Base-by-base conservation (phyloP, 2,329 filamentous ascomycete genomes). In the Aciculosporium take region DNA sequence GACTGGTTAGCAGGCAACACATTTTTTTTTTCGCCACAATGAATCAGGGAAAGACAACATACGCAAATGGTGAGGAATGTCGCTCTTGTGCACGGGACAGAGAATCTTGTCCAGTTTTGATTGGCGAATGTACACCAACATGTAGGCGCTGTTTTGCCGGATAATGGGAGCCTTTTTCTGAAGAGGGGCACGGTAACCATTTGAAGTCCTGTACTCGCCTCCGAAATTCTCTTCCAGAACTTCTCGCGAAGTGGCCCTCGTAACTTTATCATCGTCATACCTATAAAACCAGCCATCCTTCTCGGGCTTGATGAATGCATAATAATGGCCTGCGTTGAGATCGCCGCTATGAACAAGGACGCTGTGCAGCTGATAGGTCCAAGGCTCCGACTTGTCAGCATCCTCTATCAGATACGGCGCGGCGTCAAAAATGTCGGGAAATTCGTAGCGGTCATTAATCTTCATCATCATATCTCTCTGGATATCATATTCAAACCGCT, bases 381-480 rank as follows among this genome's bases (percentile, higher is more conserved):
- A 96, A 1, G 88, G 69, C 56, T 96, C 87, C 1, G 86, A 91
- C 57, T 70, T 83, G 58, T 95, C 88, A 21, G 86, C 85, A 46
- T 85, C 80, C 20, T 86, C 80, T 10, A 86, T 82, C 17, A 98
- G 75, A 57, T 91, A 98, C 0, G 87, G 87, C 0, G 84, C 70
- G 6, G 88, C 85, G 56, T 94, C 84, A 53, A 87, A 86, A 43
- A 75, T 65, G 45, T 93, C 84, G 1, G 85, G 86, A 50, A 91
- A 94, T 54, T 93, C 86, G 64, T 91, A 89, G 43, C 85, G 79
- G 53, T 93, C 86, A 54, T 94, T 93, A 58, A 98, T 87, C 65
- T 98, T 98, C 82, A 94, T 95, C 84, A 96, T 95, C 48, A 86
- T 87, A 56, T 96, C 89, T 52, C 85, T 79, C 51, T 94, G 82